phyloP scores from a whole-genome alignment of 2,329 filamentous ascomycete genomes.

The Sclerotinia trifoliorum region DNA sequence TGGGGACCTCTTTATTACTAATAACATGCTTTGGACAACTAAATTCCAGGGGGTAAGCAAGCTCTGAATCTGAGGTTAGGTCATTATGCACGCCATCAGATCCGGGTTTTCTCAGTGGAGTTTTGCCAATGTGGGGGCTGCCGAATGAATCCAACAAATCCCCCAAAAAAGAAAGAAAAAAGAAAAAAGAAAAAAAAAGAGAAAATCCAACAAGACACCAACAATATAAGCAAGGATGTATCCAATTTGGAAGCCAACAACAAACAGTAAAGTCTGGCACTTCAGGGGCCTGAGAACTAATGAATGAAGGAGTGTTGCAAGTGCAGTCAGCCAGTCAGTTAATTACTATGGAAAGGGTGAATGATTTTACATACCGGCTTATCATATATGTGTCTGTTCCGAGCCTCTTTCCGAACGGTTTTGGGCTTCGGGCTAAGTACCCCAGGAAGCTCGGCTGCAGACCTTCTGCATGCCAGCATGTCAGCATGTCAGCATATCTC shows the following conservation, averaged over 20 bases:
- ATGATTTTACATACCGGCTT: too few species aligned
- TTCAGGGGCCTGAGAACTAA: not conserved
- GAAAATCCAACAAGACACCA: not conserved
- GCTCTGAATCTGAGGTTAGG: not conserved
- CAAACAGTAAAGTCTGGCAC: not conserved
- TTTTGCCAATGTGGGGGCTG: conserved; percentile 5
- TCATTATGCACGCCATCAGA: conserved; percentile 1
- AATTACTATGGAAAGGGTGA: not conserved
- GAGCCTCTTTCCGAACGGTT: not conserved
- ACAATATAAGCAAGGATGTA: not conserved
- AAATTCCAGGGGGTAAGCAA: not conserved
- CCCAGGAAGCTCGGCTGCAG: conserved; percentile 15
- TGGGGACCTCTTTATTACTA: not conserved
- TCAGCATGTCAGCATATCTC: conserved; percentile 12
- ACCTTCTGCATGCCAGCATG: conserved; percentile 14
- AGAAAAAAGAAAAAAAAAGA: not conserved
- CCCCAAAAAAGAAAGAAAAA: not conserved
- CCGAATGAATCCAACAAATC: not conserved
- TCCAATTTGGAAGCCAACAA: not conserved
- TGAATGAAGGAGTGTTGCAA: not conserved
- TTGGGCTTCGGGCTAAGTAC: conserved; percentile 6
- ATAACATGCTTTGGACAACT: not conserved
- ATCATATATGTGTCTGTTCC: not conserved
- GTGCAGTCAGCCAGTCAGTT: not conserved
- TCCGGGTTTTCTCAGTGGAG: not conserved